Evolutionary conservation across 2,329 filamentous ascomycete species (phyloP), one percentile per base, ranked within the genome.

Genomic region (Dryadomyces quercivorus): DNA sequence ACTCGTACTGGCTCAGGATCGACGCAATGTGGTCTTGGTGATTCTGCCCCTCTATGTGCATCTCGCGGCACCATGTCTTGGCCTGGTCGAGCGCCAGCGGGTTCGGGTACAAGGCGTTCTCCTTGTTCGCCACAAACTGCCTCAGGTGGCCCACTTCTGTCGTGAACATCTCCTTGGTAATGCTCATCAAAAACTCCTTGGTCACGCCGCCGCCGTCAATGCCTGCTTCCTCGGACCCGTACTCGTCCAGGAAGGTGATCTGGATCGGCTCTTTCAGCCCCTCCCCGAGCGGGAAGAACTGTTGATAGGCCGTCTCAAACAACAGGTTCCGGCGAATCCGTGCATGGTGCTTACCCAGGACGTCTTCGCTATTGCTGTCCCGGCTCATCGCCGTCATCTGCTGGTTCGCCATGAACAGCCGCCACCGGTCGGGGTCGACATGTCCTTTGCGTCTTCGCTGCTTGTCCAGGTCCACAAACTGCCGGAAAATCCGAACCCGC

Each of bases 171-270:
- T 96, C 87, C 20, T 78, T 84, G 1, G 89, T 95, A 50, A 95
- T 81, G 58, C 87, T 93, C 1, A 85, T 95, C 13, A 98, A 75
- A 58, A 98, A 98, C 63, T 98, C 93, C 62, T 98, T 98, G 2
- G 92, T 96, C 9, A 98, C 93, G 58, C 93, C 93, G 9, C 93
- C 93, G 0, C 93, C 93, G 64, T 98, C 93, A 54, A 98, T 97
- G 10, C 93, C 93, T 13, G 92, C 92, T 69, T 98, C 93, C 8
- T 81, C 76, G 1, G 85, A 81, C 57, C 86, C 87, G 61, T 95
- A 98, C 57, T 90, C 80, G 65, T 98, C 93, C 46, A 96, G 84
- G 66, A 98, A 98, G 0, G 88, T 93, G 63, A 98, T 97, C 64
- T 95, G 89, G 40, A 98, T 95, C 0, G 90, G 89, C 64, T 97